Evolutionary conservation across 2,329 filamentous ascomycete species (phyloP).

Genomic region (Chaetomiaceae sp.): DNA sequence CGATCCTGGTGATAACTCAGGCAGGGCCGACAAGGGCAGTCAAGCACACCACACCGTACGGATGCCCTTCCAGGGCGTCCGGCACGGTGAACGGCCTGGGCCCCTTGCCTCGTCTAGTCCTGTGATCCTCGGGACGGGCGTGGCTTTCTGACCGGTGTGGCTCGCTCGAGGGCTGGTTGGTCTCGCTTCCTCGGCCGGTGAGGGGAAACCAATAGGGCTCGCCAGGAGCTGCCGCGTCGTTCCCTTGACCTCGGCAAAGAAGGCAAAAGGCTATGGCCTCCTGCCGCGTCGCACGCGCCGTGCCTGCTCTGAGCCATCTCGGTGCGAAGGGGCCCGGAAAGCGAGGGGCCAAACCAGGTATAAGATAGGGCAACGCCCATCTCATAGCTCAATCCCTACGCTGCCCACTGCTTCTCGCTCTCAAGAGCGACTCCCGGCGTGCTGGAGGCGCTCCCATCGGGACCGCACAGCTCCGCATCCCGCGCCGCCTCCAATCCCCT

Average conservation of each 20-base stretch:
- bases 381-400: not conserved
- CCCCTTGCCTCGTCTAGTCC: not conserved
- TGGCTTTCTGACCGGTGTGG: slow-evolving; percentile 5
- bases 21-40: not conserved
- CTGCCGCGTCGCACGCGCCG: not conserved
- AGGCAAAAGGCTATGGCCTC: not conserved
- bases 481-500: slow-evolving; percentile 19
- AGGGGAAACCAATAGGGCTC: slow-evolving; percentile 7
- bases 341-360: not conserved
- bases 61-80: slow-evolving; percentile 10
- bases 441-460: slow-evolving; percentile 8
- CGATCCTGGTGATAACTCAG: slow-evolving; percentile 5
- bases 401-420: slow-evolving; percentile 11
- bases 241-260: not conserved
- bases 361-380: not conserved
- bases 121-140: slow-evolving; percentile 1
- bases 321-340: not conserved
- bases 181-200: slow-evolving; percentile 5
- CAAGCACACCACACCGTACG: not conserved
- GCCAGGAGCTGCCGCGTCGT: not conserved
- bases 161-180: slow-evolving; percentile 1
- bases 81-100: not conserved
- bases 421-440: slow-evolving; percentile 13
- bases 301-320: too few species aligned
- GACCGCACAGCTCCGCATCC: slow-evolving; percentile 13